phyloP scores from a whole-genome alignment of 1,284 basidiomycete genomes.

The Rugosomyces carneus region DNA sequence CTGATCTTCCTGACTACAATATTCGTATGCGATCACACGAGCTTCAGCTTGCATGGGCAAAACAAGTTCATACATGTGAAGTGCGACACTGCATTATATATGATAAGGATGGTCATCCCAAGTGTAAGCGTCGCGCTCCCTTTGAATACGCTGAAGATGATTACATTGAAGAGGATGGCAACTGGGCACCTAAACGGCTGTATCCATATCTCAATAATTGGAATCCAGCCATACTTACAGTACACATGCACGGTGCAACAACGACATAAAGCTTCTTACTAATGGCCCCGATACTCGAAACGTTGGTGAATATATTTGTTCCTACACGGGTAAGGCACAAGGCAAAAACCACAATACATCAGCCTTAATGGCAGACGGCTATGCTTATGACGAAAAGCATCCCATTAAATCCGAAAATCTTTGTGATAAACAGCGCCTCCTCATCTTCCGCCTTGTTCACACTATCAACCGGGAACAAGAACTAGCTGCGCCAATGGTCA shows the following conservation, averaged over 20 bases:
- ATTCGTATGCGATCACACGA: too few species aligned
- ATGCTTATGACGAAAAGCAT: too few species aligned
- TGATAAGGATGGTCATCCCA: too few species aligned
- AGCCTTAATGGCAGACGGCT: too few species aligned
- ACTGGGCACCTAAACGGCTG: not conserved
- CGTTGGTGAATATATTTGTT: conserved; percentile 17
- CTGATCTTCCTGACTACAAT: too few species aligned
- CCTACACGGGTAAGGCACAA: conserved; percentile 20
- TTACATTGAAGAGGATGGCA: not conserved
- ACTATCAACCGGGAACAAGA: conserved; percentile 30
- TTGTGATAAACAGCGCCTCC: conserved; percentile 5
- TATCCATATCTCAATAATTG: conserved; percentile 25
- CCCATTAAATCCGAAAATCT: too few species aligned
- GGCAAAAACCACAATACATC: not conserved
- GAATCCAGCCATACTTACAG: conserved; percentile 22
- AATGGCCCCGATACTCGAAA: conserved; percentile 25
- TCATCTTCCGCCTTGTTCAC: conserved; percentile 17
- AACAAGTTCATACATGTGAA: too few species aligned
- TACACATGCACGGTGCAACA: conserved; percentile 23
- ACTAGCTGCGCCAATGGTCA: conserved; percentile 27
- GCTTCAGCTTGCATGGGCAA: too few species aligned
- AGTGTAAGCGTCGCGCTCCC: too few species aligned
- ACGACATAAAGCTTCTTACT: conserved; percentile 29
- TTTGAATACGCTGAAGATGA: too few species aligned
- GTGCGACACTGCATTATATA: too few species aligned